phyloP scores from a whole-genome alignment of 2,329 filamentous ascomycete species.

The Aspergillus pseudotamarii region DNA sequence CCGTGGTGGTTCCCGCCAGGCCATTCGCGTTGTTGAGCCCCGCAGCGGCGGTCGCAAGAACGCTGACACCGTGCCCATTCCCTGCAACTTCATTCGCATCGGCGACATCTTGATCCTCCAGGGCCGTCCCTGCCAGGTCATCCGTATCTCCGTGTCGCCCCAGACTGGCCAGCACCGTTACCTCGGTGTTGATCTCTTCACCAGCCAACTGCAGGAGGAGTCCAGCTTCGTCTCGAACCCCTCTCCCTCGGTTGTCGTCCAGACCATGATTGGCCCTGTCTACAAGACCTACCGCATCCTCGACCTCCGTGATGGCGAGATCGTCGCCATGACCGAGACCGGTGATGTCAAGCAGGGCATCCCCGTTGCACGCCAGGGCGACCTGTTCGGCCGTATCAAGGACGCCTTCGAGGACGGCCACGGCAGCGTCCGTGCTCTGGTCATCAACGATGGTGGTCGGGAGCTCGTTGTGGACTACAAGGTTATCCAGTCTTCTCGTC shows the following conservation, averaged over 20 bases:
- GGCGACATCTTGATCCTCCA: conserved; percentile 98
- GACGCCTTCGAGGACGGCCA: conserved; percentile 88
- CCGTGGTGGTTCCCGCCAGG: conserved; percentile 48
- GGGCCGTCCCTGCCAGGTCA: conserved; percentile 98
- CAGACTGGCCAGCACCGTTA: conserved; percentile 99
- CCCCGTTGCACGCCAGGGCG: conserved; percentile 91
- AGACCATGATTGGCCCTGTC: conserved; percentile 98
- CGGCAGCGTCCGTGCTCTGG: conserved; percentile 90
- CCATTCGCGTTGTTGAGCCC: conserved; percentile 55
- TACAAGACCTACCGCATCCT: conserved; percentile 99
- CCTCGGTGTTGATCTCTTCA: conserved; percentile 99
- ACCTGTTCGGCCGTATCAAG: conserved; percentile 77
- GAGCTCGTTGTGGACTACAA: conserved; percentile 99
- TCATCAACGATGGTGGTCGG: conserved; percentile 88
- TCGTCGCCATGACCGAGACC: conserved; percentile 98
- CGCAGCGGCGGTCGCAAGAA: conserved; percentile 39
- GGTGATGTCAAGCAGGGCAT: conserved; percentile 97
- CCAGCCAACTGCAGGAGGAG: conserved; percentile 99
- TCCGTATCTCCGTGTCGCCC: conserved; percentile 96
- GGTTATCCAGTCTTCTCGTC: conserved; percentile 80
- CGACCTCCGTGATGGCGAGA: conserved; percentile 81
- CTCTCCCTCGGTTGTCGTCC: conserved; percentile 91
- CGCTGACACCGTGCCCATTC: conserved; percentile 93
- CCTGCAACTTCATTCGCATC: conserved; percentile 99
- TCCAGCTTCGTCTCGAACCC: conserved; percentile 97